Conservation (phyloP, 441 rosid species). For the Gossypium armourianum region DNA sequence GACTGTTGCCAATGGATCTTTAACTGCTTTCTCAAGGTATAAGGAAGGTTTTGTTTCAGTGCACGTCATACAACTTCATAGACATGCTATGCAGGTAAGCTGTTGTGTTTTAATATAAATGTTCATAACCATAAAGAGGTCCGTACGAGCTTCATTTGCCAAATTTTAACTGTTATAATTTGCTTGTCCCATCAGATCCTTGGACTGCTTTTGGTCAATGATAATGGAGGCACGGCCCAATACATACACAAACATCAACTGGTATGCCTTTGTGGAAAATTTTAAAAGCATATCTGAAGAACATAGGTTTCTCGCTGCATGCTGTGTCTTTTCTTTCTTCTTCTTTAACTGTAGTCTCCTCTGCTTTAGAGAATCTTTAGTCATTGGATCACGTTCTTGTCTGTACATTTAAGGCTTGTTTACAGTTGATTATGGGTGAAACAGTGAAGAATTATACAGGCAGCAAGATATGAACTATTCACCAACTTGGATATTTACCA, state of each 20-base stretch:
- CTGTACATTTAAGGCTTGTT: conserved; percentile 5
- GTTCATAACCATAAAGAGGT: conserved; percentile 4
- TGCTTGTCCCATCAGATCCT: conserved; percentile 52
- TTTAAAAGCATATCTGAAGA: conserved; percentile 15
- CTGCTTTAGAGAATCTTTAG: neutral
- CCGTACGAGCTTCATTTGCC: conserved; percentile 4
- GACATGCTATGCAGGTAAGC: conserved; percentile 97
- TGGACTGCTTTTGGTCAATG: conserved; percentile 87
- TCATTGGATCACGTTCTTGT: neutral
- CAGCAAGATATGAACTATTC: neutral
- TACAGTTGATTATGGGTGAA: conserved; percentile 1
- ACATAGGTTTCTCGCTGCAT: conserved; percentile 15
- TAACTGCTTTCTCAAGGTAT: conserved; percentile 52
- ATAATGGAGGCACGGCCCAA: conserved; percentile 87
- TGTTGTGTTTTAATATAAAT: conserved; percentile 11
- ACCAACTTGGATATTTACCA: neutral
- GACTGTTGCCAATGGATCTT: conserved; percentile 83
- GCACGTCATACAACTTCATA: conserved; percentile 83
- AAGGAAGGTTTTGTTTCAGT: conserved; percentile 76
- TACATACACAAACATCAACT: conserved; percentile 84
- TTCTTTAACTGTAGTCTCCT: neutral
- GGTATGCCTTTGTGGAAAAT: conserved; percentile 43
- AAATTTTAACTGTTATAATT: neutral
- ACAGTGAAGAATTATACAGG: neutral
- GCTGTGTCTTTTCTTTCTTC: conserved; percentile 6